These are phyloP conservation scores for Striga hermonthica DNA, from an alignment of 305 asterid genomes.

Conservation along the genomic window DNA sequence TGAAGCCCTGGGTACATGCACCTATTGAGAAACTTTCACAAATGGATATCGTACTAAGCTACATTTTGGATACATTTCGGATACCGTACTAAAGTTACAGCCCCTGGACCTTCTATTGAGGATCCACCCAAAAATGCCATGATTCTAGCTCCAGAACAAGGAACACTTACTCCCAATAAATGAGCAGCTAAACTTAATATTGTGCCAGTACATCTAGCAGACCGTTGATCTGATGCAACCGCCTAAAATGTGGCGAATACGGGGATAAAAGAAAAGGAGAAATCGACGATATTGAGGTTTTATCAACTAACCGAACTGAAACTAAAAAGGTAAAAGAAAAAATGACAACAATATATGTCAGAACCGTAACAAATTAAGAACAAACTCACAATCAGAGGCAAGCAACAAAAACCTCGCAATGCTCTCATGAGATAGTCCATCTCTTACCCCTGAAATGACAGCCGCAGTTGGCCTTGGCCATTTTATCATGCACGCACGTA, in stretches of 20 bases:
- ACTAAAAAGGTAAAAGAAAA: slow-evolving; percentile 10
- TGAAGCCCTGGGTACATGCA: background rate
- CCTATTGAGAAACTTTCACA: slow-evolving; percentile 2
- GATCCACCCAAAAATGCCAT: slow-evolving; percentile 98
- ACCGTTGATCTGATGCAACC: slow-evolving; percentile 82
- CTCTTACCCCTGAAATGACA: slow-evolving; percentile 88
- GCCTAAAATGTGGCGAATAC: slow-evolving; percentile 71
- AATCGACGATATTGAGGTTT: slow-evolving; percentile 29
- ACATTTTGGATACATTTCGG: slow-evolving; percentile 15
- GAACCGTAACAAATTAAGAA: slow-evolving; percentile 72
- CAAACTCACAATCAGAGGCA: slow-evolving; percentile 94
- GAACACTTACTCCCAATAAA: slow-evolving; percentile 89
- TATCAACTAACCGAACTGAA: slow-evolving; percentile 22
- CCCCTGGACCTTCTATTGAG: slow-evolving; percentile 91
- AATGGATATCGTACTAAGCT: background rate
- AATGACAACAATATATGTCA: slow-evolving; percentile 29
- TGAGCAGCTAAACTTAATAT: slow-evolving; percentile 94
- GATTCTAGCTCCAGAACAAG: slow-evolving; percentile 96
- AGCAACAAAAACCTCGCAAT: slow-evolving; percentile 85
- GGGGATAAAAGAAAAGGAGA: slow-evolving; percentile 25
- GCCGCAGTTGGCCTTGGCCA: slow-evolving; percentile 83
- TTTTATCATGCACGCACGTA: too few species aligned
- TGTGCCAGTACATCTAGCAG: slow-evolving; percentile 90
- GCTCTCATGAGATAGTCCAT: slow-evolving; percentile 91
- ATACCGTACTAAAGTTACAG: slow-evolving; percentile 54